A percentile compares a stretch with the other conserved stretches of the same genome.
These are phyloP conservation scores for Ophiostoma fasciatum DNA, from an alignment of 2,329 filamentous ascomycete species.

Conservation along the genomic window DNA sequence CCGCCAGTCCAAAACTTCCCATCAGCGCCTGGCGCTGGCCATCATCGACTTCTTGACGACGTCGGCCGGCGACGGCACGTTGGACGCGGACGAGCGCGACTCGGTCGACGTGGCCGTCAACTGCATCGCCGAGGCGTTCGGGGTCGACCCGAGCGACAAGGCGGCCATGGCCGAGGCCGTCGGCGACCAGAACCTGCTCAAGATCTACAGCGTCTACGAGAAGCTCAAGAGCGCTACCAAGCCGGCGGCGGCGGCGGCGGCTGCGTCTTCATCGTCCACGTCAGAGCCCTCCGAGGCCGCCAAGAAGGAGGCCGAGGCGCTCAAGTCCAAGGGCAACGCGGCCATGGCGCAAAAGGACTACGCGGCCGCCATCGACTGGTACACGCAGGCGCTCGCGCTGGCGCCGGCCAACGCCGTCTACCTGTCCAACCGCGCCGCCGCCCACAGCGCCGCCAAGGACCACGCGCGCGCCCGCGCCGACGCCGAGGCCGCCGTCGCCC, in stretches of 20 bases:
- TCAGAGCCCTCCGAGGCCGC: conserved; percentile 21
- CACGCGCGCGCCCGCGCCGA: conserved; percentile 75
- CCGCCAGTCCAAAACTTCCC: conserved; percentile 23
- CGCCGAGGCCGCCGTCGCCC: conserved; percentile 75
- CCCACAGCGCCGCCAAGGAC: conserved; percentile 71
- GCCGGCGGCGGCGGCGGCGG: conserved; percentile 20
- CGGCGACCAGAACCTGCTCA: conserved; percentile 72
- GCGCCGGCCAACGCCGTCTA: conserved; percentile 85
- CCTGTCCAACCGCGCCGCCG: conserved; percentile 92
- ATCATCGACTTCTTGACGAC: conserved; percentile 89
- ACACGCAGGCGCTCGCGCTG: conserved; percentile 72
- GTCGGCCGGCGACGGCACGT: conserved; percentile 75
- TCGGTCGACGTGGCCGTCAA: conserved; percentile 87
- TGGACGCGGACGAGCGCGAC: conserved; percentile 77
- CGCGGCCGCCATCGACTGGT: conserved; percentile 62
- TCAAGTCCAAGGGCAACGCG: conserved; percentile 85
- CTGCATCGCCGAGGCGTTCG: conserved; percentile 91
- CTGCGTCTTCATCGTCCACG: conserved; percentile 23
- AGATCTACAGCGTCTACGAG: conserved; percentile 93
- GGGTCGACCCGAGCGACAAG: conserved; percentile 72
- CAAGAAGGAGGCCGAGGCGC: conserved; percentile 68
- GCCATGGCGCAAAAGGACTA: conserved; percentile 96
- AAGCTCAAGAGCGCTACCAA: conserved; percentile 55
- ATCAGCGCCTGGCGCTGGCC: conserved; percentile 86
- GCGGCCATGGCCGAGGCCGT: conserved; percentile 60